Evolutionary conservation across 75 land plant genomes (phyloP).

Genomic region (Selaginella moellendorffii): DNA sequence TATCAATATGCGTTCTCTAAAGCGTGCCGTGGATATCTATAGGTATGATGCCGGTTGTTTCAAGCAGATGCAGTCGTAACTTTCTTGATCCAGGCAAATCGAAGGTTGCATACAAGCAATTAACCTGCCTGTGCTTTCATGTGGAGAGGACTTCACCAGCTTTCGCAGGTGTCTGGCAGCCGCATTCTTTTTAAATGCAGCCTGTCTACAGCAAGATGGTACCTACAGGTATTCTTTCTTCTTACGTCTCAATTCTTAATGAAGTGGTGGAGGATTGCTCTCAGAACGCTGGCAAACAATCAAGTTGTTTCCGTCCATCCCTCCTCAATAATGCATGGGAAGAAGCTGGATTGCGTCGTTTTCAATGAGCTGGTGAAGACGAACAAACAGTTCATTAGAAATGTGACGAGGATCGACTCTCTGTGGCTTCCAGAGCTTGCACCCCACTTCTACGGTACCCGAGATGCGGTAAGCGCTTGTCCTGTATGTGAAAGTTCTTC

Average conservation of each 20-base stretch:
- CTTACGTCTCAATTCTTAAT: background rate
- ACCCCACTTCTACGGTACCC: conserved; percentile 53
- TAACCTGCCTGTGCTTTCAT: conserved; percentile 50
- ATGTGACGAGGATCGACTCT: conserved; percentile 60
- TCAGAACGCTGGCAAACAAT: conserved; percentile 52
- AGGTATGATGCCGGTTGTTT: conserved; percentile 29
- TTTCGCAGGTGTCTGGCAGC: conserved; percentile 89
- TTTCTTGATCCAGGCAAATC: conserved; percentile 55
- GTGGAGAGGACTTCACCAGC: conserved; percentile 67
- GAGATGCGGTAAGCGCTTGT: too few relatives aligned
- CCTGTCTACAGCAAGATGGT: conserved; percentile 65
- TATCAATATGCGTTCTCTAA: conserved; percentile 64
- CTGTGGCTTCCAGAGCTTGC: conserved; percentile 81
- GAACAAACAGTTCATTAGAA: conserved; percentile 54
- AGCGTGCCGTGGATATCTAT: conserved; percentile 70
- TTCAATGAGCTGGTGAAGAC: conserved; percentile 73
- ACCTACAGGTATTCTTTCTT: conserved; percentile 50
- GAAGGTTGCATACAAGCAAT: conserved; percentile 53
- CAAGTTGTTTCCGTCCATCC: conserved; percentile 73
- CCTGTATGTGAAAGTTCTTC: too few relatives aligned
- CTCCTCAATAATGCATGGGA: conserved; percentile 59
- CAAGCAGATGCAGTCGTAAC: too few relatives aligned
- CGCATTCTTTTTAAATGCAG: conserved; percentile 80
- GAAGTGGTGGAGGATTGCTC: background rate
- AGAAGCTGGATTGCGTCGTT: conserved; percentile 71